These are phyloP conservation scores for Leersia perrieri DNA, from an alignment of 176 grass and related monocot species.

Conservation along the genomic window DNA sequence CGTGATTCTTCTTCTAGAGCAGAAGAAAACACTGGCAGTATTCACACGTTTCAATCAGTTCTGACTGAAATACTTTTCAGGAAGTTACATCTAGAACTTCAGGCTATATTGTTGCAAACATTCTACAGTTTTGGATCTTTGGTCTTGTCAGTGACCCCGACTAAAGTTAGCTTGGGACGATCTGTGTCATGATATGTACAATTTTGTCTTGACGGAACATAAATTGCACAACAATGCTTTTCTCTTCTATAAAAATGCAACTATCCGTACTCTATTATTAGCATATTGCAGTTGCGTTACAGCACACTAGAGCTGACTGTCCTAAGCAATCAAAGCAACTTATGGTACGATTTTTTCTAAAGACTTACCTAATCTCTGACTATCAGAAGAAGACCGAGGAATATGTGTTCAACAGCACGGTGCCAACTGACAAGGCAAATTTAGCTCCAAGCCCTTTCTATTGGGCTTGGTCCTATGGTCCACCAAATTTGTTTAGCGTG, in stretches of 20 bases:
- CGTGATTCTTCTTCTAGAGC: slow-evolving; percentile 36
- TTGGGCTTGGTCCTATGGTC: not conserved
- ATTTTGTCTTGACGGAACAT: not conserved
- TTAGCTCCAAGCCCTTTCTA: not conserved
- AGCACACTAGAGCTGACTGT: not conserved
- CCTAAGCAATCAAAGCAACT: slow-evolving; percentile 9
- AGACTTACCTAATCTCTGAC: not conserved
- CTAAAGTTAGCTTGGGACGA: too few species aligned
- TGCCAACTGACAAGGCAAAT: not conserved
- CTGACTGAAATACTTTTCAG: not conserved
- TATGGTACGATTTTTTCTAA: not conserved
- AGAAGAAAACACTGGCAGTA: not conserved
- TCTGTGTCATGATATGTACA: not conserved
- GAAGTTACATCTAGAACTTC: not conserved
- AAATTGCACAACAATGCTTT: not conserved
- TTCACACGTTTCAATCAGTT: not conserved
- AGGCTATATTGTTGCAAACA: not conserved
- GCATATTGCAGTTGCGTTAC: not conserved
- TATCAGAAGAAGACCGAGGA: not conserved
- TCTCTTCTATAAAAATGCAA: not conserved
- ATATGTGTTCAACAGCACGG: not conserved
- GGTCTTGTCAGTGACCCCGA: not conserved
- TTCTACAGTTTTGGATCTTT: not conserved
- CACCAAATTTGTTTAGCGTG: not conserved
- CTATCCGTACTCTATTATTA: not conserved